Conservation (phyloP, 768 basidiomycete species). For the Suillus variegatus region DNA sequence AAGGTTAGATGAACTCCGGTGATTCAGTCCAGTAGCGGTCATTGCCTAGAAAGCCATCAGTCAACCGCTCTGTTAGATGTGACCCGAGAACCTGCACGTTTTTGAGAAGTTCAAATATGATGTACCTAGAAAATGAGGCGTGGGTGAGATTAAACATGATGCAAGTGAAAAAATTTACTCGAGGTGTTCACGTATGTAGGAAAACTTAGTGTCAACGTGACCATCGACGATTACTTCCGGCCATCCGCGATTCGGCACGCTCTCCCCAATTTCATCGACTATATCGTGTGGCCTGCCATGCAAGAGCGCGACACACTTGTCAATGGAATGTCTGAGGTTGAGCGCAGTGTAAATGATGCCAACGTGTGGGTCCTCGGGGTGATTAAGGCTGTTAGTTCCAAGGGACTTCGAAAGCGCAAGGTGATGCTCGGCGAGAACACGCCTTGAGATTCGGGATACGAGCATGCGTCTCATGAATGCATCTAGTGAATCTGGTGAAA, state of each 20-base stretch:
- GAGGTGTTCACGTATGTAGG: conserved; percentile 85
- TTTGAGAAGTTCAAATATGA: conserved; percentile 87
- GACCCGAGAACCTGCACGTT: conserved; percentile 56
- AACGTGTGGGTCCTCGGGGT: conserved; percentile 58
- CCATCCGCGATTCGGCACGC: conserved; percentile 39
- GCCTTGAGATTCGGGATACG: conserved; percentile 84
- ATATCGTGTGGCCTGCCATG: conserved; percentile 46
- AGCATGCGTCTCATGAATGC: conserved; percentile 92
- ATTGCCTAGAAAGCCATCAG: conserved; percentile 54
- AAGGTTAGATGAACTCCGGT: conserved; percentile 41
- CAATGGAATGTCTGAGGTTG: conserved; percentile 67
- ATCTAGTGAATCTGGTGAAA: conserved; percentile 78
- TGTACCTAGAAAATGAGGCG: conserved; percentile 55
- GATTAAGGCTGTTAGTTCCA: conserved; percentile 34
- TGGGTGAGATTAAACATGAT: not conserved
- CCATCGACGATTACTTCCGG: conserved; percentile 76
- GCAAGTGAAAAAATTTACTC: conserved; percentile 52
- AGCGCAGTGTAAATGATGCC: conserved; percentile 84
- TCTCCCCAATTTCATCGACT: conserved; percentile 38
- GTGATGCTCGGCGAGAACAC: conserved; percentile 89
- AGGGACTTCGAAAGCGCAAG: conserved; percentile 73
- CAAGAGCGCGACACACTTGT: conserved; percentile 64
- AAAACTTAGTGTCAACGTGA: conserved; percentile 65
- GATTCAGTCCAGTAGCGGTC: conserved; percentile 61
- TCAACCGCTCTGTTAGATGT: conserved; percentile 2